A percentile compares a stretch with the other conserved stretches of the same genome.
phyloP scores from a whole-genome alignment of 139 green algal genomes.

The Closterium sp. region DNA sequence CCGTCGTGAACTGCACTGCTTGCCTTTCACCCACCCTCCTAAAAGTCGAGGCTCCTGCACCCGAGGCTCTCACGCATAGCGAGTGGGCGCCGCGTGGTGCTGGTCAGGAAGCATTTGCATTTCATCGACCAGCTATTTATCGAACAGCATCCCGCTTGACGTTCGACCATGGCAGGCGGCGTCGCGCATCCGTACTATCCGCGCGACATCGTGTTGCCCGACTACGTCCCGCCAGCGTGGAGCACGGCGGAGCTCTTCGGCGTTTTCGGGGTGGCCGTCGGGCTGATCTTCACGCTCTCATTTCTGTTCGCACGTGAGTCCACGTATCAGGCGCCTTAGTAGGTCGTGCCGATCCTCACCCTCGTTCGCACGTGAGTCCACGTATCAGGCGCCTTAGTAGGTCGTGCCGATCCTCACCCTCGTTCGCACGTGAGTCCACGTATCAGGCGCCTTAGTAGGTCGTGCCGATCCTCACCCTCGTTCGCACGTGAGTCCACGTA shows the following conservation, averaged over 20 bases:
- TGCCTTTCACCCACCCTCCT: too few species aligned
- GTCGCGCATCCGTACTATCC: slow-evolving; percentile 76
- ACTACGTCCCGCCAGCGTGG: slow-evolving; percentile 63
- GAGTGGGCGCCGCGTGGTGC: background rate
- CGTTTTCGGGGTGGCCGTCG: slow-evolving; percentile 65
- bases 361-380: too few species aligned
- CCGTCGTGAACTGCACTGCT: too few species aligned
- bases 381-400: too few species aligned
- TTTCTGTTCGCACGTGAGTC: slow-evolving; percentile 8
- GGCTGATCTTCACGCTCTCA: slow-evolving; percentile 32
- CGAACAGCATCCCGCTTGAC: background rate
- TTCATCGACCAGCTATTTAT: background rate
- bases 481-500: background rate
- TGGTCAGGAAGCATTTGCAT: background rate
- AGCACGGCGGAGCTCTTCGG: slow-evolving; percentile 67
- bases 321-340: background rate
- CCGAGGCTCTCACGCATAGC: background rate
- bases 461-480: slow-evolving; percentile 25
- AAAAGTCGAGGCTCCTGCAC: too few species aligned
- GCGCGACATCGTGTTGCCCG: slow-evolving; percentile 56
- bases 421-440: too few species aligned
- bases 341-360: too few species aligned
- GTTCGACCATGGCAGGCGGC: background rate
- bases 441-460: slow-evolving; percentile 5
- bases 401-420: too few species aligned